phyloP scores from a whole-genome alignment of 1,139 yeast species.

The Geotrichum candidum region DNA sequence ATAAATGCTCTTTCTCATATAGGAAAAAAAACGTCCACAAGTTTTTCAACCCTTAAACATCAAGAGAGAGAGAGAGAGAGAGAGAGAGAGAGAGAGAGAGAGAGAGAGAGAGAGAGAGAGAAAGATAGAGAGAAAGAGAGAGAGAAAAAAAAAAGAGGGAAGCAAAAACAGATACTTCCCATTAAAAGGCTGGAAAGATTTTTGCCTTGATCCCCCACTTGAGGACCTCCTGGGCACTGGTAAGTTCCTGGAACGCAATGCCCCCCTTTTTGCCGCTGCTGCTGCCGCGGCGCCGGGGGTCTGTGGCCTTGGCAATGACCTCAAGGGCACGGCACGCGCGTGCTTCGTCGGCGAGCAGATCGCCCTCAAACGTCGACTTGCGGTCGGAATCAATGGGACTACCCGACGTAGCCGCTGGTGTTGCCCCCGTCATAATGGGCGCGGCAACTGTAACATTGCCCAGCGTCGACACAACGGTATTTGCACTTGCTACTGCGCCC shows the following conservation, averaged over 20 bases:
- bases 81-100: too few relatives aligned
- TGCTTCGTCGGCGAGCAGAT: constrained; percentile 23
- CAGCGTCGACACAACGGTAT: background rate
- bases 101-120: background rate
- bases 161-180: background rate
- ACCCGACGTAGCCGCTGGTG: background rate
- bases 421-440: background rate
- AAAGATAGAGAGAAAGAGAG: background rate
- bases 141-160: background rate
- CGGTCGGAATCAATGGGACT: background rate
- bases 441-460: background rate
- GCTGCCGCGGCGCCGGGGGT: constrained; percentile 30
- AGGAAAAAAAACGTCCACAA: background rate
- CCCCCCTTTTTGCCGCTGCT: background rate
- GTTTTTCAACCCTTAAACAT: too few relatives aligned
- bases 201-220: constrained; percentile 29
- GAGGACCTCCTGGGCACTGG: constrained; percentile 28
- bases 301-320: constrained; percentile 31
- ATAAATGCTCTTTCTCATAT: too few relatives aligned
- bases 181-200: constrained; percentile 20
- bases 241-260: constrained; percentile 14
- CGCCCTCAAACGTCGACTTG: constrained; percentile 9
- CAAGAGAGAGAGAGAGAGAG: too few relatives aligned
- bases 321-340: constrained; percentile 29
- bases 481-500: background rate